Conservation (phyloP, 148 eudicot genomes). For the Fagopyrum homotropicum region DNA sequence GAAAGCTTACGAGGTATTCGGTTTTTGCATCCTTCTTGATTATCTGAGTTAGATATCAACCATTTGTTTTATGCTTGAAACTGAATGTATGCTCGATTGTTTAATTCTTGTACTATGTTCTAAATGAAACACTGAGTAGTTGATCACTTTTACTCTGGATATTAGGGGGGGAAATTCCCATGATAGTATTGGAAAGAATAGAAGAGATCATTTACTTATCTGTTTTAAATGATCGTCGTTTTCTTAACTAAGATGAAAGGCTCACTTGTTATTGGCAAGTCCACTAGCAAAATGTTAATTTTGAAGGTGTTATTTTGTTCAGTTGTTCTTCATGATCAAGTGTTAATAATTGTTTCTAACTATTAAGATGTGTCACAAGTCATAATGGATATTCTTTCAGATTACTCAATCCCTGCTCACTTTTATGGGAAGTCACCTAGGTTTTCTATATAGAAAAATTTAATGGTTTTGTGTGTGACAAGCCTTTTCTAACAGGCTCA, state of each 20-base stretch:
- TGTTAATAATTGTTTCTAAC: neutral
- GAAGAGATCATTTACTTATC: neutral
- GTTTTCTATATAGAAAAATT: neutral
- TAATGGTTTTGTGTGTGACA: neutral
- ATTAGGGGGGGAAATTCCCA: neutral
- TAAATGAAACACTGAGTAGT: neutral
- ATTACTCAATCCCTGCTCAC: neutral
- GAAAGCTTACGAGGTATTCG: conserved; percentile 68
- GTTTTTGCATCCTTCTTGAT: neutral
- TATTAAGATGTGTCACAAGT: neutral
- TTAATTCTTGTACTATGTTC: neutral
- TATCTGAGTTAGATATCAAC: neutral
- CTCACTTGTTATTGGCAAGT: neutral
- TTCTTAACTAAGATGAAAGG: neutral
- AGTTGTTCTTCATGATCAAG: neutral
- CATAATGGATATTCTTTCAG: neutral
- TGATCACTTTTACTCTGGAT: neutral
- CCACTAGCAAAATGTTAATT: neutral
- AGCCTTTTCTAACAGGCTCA: neutral
- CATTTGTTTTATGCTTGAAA: neutral
- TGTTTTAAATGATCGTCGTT: neutral
- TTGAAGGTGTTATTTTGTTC: neutral
- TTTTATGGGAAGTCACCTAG: neutral
- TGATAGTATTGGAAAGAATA: neutral
- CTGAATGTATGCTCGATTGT: neutral